A percentile compares a stretch with the other conserved stretches of the same genome.
Conservation (phyloP, 2,329 filamentous ascomycete genomes). For the Phyllosticta paracitricarpa region DNA sequence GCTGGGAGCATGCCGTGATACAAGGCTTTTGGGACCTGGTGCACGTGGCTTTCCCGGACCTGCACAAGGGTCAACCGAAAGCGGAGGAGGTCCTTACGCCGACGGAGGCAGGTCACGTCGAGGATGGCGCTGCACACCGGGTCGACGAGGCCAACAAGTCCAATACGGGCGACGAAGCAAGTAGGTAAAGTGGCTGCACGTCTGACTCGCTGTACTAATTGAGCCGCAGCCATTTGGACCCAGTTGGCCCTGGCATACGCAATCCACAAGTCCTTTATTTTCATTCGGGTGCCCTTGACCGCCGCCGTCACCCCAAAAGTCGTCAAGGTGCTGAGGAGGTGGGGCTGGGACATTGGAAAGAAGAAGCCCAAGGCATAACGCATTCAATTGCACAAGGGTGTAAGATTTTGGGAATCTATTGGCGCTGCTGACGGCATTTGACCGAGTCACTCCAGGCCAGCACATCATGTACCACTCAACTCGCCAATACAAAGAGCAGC, state of each 20-base stretch:
- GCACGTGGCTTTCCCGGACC: constrained; percentile 47
- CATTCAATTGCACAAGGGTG: neutral
- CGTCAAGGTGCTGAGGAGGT: constrained; percentile 75
- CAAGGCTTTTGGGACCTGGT: constrained; percentile 49
- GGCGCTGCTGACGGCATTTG: neutral
- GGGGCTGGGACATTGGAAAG: constrained; percentile 95
- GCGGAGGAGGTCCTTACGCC: constrained; percentile 29
- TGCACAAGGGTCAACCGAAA: constrained; percentile 34
- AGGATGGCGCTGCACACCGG: constrained; percentile 21
- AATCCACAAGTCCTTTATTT: constrained; percentile 96
- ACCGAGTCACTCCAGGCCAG: neutral
- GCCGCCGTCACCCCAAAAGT: constrained; percentile 87
- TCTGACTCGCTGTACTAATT: neutral
- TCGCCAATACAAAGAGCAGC: neutral
- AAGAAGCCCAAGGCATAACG: constrained; percentile 35
- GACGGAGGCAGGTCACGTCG: constrained; percentile 30
- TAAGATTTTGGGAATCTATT: neutral
- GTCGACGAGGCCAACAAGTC: constrained; percentile 50
- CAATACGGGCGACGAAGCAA: constrained; percentile 55
- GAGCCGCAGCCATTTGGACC: constrained; percentile 55
- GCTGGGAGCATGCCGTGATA: constrained; percentile 58
- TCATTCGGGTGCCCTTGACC: constrained; percentile 85
- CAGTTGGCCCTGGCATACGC: constrained; percentile 90
- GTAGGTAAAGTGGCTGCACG: constrained; percentile 42
- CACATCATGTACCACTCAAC: neutral